Evolutionary conservation across 2,329 filamentous ascomycete species (phyloP).

Genomic region (Monosporascus sp.): DNA sequence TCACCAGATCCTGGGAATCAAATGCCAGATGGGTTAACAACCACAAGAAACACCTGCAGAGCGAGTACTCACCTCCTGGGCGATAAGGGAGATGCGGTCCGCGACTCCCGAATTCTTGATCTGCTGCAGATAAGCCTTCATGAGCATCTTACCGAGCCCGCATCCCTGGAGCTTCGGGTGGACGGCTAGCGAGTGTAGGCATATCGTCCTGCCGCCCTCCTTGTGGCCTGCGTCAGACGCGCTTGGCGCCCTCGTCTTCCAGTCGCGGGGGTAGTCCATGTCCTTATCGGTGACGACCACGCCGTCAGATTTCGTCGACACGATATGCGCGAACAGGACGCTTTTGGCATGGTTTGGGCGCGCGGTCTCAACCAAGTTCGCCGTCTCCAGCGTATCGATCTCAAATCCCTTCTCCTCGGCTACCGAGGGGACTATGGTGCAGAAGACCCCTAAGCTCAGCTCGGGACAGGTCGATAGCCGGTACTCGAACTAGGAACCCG

Average conservation of each 20-base stretch:
- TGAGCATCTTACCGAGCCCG: conserved; percentile 66
- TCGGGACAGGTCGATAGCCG: conserved; percentile 70
- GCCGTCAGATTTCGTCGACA: conserved; percentile 65
- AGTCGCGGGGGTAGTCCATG: conserved; percentile 69
- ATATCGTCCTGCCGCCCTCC: conserved; percentile 67
- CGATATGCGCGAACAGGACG: conserved; percentile 70
- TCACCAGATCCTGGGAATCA: conserved; percentile 51
- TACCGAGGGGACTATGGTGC: conserved; percentile 45
- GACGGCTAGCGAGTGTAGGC: conserved; percentile 77
- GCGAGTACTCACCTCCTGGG: conserved; percentile 55
- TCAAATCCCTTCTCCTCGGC: conserved; percentile 40
- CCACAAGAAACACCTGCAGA: neutral
- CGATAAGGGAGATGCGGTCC: conserved; percentile 69
- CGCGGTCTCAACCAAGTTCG: conserved; percentile 54
- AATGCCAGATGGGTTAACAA: conserved; percentile 1
- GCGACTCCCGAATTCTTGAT: conserved; percentile 66
- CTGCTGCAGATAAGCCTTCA: conserved; percentile 72
- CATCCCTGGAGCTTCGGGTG: conserved; percentile 68
- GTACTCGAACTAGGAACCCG: conserved; percentile 59
- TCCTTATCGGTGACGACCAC: conserved; percentile 64
- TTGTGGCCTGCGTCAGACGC: conserved; percentile 59
- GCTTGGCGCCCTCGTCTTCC: conserved; percentile 45
- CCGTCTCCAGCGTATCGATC: conserved; percentile 47
- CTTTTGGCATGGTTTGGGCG: conserved; percentile 48
- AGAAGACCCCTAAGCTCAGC: conserved; percentile 75